phyloP scores from a whole-genome alignment of 371 early-diverging fungal species.

The Lichtheimia ornata region DNA sequence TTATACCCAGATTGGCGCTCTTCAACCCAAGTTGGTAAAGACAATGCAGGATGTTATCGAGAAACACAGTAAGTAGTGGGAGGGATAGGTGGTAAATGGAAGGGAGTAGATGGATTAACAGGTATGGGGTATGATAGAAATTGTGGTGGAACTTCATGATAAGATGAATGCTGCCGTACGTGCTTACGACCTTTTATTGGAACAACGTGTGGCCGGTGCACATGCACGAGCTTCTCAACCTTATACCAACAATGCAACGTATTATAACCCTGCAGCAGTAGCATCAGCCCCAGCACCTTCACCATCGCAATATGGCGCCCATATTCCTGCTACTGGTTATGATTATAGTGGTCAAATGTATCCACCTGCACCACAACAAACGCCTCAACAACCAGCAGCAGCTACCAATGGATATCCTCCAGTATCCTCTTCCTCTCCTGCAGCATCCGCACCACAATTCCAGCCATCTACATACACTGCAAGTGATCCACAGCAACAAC shows the following conservation, averaged over 20 bases:
- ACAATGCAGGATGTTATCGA: slow-evolving; percentile 65
- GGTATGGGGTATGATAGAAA: slow-evolving; percentile 25
- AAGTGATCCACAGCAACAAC: slow-evolving; percentile 5
- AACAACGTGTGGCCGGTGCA: slow-evolving; percentile 61
- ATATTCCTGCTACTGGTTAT: background rate
- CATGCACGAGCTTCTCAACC: slow-evolving; percentile 6
- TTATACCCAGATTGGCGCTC: slow-evolving; percentile 69
- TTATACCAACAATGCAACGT: slow-evolving; percentile 6
- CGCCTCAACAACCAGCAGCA: slow-evolving; percentile 3
- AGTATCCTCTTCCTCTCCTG: background rate
- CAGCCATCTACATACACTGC: slow-evolving; percentile 6
- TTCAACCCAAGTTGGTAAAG: slow-evolving; percentile 74
- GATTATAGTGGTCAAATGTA: slow-evolving; percentile 1
- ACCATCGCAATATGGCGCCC: background rate
- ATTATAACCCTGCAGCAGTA: slow-evolving; percentile 1
- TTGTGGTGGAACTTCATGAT: slow-evolving; percentile 71
- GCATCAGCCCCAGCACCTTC: slow-evolving; percentile 1
- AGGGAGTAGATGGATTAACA: background rate
- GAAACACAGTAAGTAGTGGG: slow-evolving; percentile 60
- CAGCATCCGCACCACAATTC: slow-evolving; percentile 10
- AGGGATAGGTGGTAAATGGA: background rate
- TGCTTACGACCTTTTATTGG: slow-evolving; percentile 82
- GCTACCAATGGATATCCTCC: slow-evolving; percentile 1
- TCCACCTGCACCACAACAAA: slow-evolving; percentile 2
- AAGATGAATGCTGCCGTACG: slow-evolving; percentile 80